Conservation (phyloP, 164 flowering plant species). For the Saururus chinensis region DNA sequence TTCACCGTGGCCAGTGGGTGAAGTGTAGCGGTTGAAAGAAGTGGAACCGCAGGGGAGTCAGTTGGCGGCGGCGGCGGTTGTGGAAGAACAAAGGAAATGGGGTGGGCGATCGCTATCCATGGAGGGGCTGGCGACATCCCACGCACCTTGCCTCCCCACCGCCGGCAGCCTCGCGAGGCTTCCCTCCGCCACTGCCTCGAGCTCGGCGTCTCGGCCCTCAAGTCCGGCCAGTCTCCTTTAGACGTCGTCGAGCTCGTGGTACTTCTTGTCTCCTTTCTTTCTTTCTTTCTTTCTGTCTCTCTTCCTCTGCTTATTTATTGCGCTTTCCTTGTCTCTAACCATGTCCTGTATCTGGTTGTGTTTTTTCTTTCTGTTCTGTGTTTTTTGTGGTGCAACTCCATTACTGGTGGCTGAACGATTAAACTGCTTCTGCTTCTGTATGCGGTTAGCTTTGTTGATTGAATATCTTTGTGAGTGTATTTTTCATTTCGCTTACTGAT, state of each 20-base stretch:
- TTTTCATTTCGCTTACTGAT: background rate
- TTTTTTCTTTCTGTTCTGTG: background rate
- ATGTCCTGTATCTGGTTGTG: no score
- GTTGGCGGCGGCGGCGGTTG: no score
- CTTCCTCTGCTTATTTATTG: background rate
- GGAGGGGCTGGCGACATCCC: slow-evolving; percentile 98
- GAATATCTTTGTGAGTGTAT: background rate
- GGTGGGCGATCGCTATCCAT: slow-evolving; percentile 96
- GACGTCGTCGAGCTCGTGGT: slow-evolving; percentile 98
- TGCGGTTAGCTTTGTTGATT: no score
- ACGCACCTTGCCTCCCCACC: slow-evolving; percentile 38
- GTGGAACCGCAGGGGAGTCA: no score
- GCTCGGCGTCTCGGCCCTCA: slow-evolving; percentile 71
- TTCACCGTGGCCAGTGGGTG: no score
- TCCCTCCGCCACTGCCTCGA: slow-evolving; percentile 67
- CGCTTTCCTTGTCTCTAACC: background rate
- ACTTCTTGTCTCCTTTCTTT: slow-evolving; percentile 3
- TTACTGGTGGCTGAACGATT: no score
- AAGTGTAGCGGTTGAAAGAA: no score
- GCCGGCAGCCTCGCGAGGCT: slow-evolving; percentile 50
- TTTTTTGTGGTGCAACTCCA: slow-evolving; percentile 65
- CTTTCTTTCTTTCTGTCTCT: background rate
- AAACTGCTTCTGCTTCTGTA: background rate
- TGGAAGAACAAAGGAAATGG: slow-evolving; percentile 20
- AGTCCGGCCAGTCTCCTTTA: slow-evolving; percentile 36